Evolutionary conservation across 306 rosid species (phyloP).

Genomic region (Betula pendula): DNA sequence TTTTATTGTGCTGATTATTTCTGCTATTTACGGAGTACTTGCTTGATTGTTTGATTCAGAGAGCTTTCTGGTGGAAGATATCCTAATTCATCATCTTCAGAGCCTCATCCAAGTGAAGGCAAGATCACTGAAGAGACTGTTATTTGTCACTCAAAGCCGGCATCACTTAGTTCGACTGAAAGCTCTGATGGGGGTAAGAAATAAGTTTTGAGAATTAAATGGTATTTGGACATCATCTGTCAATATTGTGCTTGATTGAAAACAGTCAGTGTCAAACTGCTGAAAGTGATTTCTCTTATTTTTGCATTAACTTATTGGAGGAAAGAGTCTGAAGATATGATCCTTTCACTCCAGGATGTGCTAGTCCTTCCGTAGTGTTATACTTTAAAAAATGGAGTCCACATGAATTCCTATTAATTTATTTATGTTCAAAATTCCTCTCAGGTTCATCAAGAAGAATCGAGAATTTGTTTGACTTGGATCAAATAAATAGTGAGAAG

Average conservation of each 20-base stretch:
- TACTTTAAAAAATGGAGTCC: conserved; percentile 13
- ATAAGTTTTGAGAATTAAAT: background rate
- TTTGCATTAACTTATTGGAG: conserved; percentile 4
- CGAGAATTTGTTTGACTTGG: conserved; percentile 72
- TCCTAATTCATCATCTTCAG: conserved; percentile 38
- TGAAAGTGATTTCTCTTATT: background rate
- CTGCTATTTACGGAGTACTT: conserved; percentile 23
- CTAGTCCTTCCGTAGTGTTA: conserved; percentile 10
- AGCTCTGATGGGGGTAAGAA: conserved; percentile 85
- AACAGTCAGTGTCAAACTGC: conserved; percentile 7
- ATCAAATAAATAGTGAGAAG: conserved; percentile 53
- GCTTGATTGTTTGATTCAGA: conserved; percentile 47
- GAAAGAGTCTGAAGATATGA: background rate
- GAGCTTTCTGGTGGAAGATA: conserved; percentile 50
- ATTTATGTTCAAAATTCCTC: conserved; percentile 21
- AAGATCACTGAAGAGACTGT: conserved; percentile 65
- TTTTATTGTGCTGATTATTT: background rate
- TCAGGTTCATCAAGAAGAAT: conserved; percentile 90
- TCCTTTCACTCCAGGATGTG: background rate
- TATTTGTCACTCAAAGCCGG: conserved; percentile 88
- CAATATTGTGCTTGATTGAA: conserved; percentile 1
- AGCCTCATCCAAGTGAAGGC: conserved; percentile 53
- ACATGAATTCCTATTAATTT: conserved; percentile 4
- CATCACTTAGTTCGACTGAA: conserved; percentile 90
- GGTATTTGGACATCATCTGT: background rate